These are phyloP conservation scores for Trichosporon sp. DNA, from an alignment of 1,284 basidiomycete genomes.

Conservation along the genomic window DNA sequence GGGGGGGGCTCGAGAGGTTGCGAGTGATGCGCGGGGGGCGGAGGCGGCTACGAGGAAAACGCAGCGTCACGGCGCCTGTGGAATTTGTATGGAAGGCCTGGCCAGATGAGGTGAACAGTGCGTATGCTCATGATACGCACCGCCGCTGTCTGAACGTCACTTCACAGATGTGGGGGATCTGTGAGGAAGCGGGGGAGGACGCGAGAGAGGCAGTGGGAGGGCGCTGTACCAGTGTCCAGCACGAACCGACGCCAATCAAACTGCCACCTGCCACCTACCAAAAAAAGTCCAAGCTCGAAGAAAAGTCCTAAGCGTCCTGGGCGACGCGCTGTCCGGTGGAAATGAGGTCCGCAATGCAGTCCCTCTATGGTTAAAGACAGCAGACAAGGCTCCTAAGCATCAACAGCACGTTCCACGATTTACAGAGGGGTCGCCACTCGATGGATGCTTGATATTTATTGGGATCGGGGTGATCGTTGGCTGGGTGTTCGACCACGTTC, in stretches of 20 bases:
- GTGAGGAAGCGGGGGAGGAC: neutral
- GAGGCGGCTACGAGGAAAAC: neutral
- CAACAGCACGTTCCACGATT: neutral
- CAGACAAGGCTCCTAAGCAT: neutral
- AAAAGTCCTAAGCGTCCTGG: neutral
- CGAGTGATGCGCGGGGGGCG: neutral
- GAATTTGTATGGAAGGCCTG: neutral
- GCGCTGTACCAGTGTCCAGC: slow-evolving; percentile 3
- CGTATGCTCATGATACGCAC: slow-evolving; percentile 9
- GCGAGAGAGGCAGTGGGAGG: neutral
- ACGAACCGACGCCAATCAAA: slow-evolving; percentile 11
- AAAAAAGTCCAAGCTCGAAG: neutral
- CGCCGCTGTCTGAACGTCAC: neutral
- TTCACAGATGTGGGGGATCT: neutral
- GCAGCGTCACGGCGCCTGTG: neutral
- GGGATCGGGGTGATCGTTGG: neutral
- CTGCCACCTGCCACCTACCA: slow-evolving; percentile 15
- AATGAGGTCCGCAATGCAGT: neutral
- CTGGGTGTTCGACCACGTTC: slow-evolving; percentile 9
- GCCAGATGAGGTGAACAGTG: slow-evolving; percentile 17
- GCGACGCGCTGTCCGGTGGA: neutral
- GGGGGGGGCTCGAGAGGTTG: neutral
- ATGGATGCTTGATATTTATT: slow-evolving; percentile 1
- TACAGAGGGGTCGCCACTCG: neutral
- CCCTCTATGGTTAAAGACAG: neutral